phyloP scores from a whole-genome alignment of 129 eudicot genomes.

The Arctium lappa region DNA sequence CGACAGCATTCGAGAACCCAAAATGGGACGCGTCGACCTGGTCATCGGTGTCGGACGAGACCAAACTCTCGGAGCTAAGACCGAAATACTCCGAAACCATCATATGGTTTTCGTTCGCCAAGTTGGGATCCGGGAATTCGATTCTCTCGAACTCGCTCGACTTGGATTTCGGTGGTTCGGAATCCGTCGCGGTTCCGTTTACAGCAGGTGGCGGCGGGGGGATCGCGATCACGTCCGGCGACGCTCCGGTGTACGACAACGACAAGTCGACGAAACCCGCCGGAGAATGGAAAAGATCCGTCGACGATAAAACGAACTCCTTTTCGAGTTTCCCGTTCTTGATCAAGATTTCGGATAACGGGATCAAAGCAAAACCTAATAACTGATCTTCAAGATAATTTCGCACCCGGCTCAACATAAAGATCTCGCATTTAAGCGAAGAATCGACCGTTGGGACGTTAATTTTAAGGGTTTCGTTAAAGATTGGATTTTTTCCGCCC shows the following conservation, averaged over 20 bases:
- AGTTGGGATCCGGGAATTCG: slow-evolving; percentile 91
- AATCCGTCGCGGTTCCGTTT: slow-evolving; percentile 8
- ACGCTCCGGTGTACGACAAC: slow-evolving; percentile 63
- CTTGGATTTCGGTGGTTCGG: slow-evolving; percentile 20
- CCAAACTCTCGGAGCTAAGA: slow-evolving; percentile 70
- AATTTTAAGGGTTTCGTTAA: slow-evolving; percentile 63
- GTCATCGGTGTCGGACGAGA: slow-evolving; percentile 59
- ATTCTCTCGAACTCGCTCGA: slow-evolving; percentile 54
- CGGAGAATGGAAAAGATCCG: slow-evolving; percentile 95
- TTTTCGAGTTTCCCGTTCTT: slow-evolving; percentile 65
- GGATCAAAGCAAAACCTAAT: slow-evolving; percentile 87
- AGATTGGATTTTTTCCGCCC: slow-evolving; percentile 88
- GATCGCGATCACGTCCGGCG: slow-evolving; percentile 73
- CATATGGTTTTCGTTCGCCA: slow-evolving; percentile 64
- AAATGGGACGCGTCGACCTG: slow-evolving; percentile 34
- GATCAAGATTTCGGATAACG: slow-evolving; percentile 67
- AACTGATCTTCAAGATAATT: slow-evolving; percentile 93
- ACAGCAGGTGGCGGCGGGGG: slow-evolving; percentile 47
- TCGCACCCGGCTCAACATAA: slow-evolving; percentile 94
- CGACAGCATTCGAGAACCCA: neutral
- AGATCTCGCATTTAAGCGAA: slow-evolving; percentile 85
- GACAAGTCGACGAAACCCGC: slow-evolving; percentile 89
- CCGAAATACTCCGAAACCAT: slow-evolving; percentile 83
- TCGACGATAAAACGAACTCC: slow-evolving; percentile 89
- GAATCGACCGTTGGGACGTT: slow-evolving; percentile 57